Evolutionary conservation across 2,329 filamentous ascomycete genomes (phyloP).

Genomic region (Colletotrichum tofieldiae): DNA sequence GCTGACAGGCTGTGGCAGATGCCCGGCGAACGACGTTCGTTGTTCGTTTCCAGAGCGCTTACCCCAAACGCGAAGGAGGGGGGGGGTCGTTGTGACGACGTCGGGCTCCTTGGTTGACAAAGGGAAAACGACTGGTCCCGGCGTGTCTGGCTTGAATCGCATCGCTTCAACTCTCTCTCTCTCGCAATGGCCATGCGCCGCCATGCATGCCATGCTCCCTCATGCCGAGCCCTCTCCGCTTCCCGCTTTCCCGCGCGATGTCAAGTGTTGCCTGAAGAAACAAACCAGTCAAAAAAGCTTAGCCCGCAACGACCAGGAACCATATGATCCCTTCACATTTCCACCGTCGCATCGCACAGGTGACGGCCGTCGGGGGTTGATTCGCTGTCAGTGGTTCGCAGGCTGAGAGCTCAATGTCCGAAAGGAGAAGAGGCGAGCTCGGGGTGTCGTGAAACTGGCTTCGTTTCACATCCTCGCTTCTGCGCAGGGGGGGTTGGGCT

Average conservation of each 20-base stretch:
- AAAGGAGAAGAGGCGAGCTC: constrained; percentile 38
- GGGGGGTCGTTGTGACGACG: constrained; percentile 33
- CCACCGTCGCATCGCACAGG: constrained; percentile 12
- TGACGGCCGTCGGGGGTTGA: constrained; percentile 30
- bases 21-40: constrained; percentile 20
- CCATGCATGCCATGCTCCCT: neutral
- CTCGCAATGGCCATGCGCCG: neutral
- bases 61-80: constrained; percentile 32
- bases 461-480: constrained; percentile 40
- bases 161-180: neutral
- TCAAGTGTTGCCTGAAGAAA: constrained; percentile 20
- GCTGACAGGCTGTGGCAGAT: constrained; percentile 34
- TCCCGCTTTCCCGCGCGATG: constrained; percentile 26
- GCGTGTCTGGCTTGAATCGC: constrained; percentile 20
- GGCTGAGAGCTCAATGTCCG: constrained; percentile 32
- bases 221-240: constrained; percentile 8
- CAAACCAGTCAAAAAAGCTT: constrained; percentile 40
- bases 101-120: constrained; percentile 22
- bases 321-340: constrained; percentile 33
- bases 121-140: constrained; percentile 37
- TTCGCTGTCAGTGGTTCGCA: constrained; percentile 37
- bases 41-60: constrained; percentile 34
- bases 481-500: constrained; percentile 9
- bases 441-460: constrained; percentile 38
- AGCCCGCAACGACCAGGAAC: constrained; percentile 32